Base-by-base conservation (phyloP, 495 filamentous ascomycete species). In the Daldinia childiae region DNA sequence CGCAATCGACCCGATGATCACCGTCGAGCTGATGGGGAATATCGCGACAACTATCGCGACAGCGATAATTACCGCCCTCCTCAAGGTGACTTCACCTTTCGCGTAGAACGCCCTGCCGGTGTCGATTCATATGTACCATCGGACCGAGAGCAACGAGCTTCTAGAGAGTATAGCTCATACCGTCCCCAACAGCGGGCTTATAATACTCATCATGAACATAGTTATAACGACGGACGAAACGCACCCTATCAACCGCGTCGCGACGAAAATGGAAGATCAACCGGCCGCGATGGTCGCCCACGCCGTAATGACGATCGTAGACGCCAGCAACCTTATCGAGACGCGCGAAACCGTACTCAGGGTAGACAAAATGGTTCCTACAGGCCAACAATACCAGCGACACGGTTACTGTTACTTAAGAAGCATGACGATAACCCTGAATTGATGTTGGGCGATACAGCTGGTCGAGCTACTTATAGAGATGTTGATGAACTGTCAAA, bases 401-500 rank as follows among this genome's bases (percentile, higher is more conserved):
- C 81, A 29, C 81, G 83, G 26, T 78, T 79, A n/a, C 70, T 86
- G 12, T 55, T 86, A 32, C 74, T 66, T 32, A 72, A 74, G 45
- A 65, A 74, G 41, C 79, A 82, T 38, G 71, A 78, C 38, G 70
- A 73, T 29, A 65, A 76, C 3, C 19, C 74, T 9, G 80, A 80
- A 64, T 63, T 76, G n/a, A 78, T 75, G 58, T 71, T 83, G 27
- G 82, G 73, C 36, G 76, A 83, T 57, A 71, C 75, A 7, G 66
- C 77, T 4, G 73, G 73, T 1, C 80, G 78, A 30, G 77, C 78
- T 9, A 86, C 78, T 32, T 86, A 82, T 67, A 76, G 80, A 48
- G 67, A 84, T 14, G 63, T 90, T 1, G 85, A 88, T 7, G 86
- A 91, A 7, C 78, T 93, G 17, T 91, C 91, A 27, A 89, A 92